Conservation (phyloP, 169 alveolate species). For the Plasmodium vivax region DNA sequence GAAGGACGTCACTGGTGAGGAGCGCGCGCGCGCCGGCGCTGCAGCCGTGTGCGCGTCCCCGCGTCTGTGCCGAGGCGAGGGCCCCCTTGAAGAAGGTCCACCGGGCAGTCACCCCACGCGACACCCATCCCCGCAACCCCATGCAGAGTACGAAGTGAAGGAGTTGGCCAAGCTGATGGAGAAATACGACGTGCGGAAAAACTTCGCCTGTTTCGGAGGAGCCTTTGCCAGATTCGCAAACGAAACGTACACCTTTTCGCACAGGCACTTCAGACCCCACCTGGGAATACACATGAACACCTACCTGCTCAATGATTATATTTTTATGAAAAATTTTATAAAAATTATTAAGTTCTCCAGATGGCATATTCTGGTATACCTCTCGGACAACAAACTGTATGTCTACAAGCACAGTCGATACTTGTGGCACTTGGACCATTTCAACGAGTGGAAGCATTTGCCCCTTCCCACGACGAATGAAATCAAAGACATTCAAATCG, state of each 20-base stretch:
- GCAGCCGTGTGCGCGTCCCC: background rate
- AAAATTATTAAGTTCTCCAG: slow-evolving; percentile 49
- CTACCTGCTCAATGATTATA: slow-evolving; percentile 3
- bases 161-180: background rate
- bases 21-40: background rate
- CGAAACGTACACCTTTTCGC: slow-evolving; percentile 15
- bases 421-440: slow-evolving; percentile 29
- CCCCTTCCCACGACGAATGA: slow-evolving; percentile 25
- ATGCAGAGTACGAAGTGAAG: background rate
- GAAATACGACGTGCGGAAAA: slow-evolving; percentile 21
- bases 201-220: slow-evolving; percentile 9
- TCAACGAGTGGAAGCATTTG: slow-evolving; percentile 40
- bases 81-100: background rate
- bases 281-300: slow-evolving; percentile 62
- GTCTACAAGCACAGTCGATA: slow-evolving; percentile 30
- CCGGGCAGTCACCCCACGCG: background rate
- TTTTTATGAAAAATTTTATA: slow-evolving; percentile 11
- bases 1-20: slow-evolving; percentile 4
- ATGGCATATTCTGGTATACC: slow-evolving; percentile 61
- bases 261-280: slow-evolving; percentile 13
- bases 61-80: background rate
- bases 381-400: slow-evolving; percentile 37
- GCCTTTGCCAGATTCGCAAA: slow-evolving; percentile 30
- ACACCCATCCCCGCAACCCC: background rate
- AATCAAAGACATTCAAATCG: slow-evolving; percentile 33